phyloP scores from a whole-genome alignment of 495 filamentous ascomycete genomes.

The Geoglossum glabrum region DNA sequence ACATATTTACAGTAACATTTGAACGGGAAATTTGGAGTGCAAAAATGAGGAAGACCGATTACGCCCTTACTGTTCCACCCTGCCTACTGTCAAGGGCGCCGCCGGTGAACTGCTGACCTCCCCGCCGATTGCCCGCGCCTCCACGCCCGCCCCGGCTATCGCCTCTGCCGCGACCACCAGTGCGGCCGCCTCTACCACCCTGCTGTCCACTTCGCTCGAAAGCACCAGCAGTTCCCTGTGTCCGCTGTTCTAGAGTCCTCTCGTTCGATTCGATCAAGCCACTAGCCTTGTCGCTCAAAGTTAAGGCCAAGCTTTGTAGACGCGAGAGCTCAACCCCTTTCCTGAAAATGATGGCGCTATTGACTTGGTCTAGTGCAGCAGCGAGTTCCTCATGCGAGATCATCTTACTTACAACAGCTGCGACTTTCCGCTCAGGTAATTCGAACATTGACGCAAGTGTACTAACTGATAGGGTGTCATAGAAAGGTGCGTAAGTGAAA shows the following conservation, averaged over 20 bases:
- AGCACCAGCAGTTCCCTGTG: constrained; percentile 83
- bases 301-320: constrained; percentile 85
- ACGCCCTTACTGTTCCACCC: constrained; percentile 40
- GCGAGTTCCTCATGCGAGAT: constrained; percentile 96
- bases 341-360: constrained; percentile 92
- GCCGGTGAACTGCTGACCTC: constrained; percentile 40
- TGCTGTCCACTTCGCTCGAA: constrained; percentile 74
- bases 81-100: constrained; percentile 30
- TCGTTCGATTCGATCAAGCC: constrained; percentile 93
- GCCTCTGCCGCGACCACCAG: constrained; percentile 45
- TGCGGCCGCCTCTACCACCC: constrained; percentile 40
- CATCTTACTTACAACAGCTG: constrained; percentile 96
- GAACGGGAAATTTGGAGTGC: neutral
- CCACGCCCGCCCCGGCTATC: constrained; percentile 36
- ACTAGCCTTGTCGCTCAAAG: constrained; percentile 86
- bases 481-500: constrained; percentile 98
- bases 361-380: constrained; percentile 94
- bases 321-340: constrained; percentile 96
- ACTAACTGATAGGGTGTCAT: constrained; percentile 78
- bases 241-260: constrained; percentile 87
- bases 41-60: constrained; percentile 3
- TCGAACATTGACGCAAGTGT: constrained; percentile 92
- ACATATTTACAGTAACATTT: neutral
- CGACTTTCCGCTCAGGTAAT: constrained; percentile 69
- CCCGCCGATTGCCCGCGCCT: constrained; percentile 28